Conservation (phyloP, 148 eudicot species). For the Agrostemma githago region DNA sequence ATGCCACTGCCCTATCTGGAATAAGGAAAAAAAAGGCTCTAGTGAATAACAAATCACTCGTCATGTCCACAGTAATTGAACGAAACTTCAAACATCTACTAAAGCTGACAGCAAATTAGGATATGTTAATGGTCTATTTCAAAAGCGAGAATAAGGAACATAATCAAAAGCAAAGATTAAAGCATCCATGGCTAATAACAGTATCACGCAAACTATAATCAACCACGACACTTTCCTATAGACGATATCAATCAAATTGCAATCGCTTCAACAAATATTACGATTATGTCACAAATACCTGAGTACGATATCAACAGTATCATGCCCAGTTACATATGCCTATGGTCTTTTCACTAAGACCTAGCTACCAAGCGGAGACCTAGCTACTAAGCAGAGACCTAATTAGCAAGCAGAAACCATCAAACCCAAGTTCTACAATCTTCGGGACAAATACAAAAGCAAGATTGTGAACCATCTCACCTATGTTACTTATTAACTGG, state of each 20-base stretch:
- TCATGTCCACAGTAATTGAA: constrained; percentile 2
- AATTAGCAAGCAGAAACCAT: not conserved
- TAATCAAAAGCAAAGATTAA: not conserved
- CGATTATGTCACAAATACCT: not conserved
- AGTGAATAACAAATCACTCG: constrained; percentile 7
- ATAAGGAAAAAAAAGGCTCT: not conserved
- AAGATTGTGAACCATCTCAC: not conserved
- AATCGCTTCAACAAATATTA: not conserved
- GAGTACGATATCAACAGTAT: not conserved
- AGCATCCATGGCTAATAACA: not conserved
- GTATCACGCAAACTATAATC: too few species aligned
- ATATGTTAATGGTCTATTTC: not conserved
- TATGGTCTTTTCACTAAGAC: not conserved
- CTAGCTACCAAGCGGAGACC: not conserved
- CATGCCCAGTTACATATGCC: not conserved
- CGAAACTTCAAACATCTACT: constrained; percentile 1
- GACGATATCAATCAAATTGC: not conserved
- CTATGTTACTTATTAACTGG: too few species aligned
- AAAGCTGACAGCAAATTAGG: not conserved
- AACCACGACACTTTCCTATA: not conserved
- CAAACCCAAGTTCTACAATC: not conserved
- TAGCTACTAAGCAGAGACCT: not conserved
- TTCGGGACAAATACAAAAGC: not conserved
- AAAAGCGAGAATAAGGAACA: not conserved
- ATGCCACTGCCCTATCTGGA: constrained; percentile 85